Evolutionary conservation across 257 asterid species (phyloP).

Genomic region (Penstemon davidsonii): DNA sequence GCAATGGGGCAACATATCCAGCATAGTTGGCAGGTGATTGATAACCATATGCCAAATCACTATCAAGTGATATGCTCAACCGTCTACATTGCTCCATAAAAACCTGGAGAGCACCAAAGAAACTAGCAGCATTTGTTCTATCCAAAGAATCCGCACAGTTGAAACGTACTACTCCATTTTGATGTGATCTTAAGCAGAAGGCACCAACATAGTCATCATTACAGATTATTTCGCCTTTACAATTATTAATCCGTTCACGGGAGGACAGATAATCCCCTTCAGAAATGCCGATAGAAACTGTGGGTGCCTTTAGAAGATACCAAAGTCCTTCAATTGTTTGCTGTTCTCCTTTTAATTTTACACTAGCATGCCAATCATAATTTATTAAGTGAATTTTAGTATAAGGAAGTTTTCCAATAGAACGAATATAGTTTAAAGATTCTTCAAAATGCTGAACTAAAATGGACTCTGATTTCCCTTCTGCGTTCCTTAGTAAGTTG

Average conservation of each 20-base stretch:
- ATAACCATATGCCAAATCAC: slow-evolving; percentile 74
- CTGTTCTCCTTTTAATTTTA: slow-evolving; percentile 91
- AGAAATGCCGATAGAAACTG: slow-evolving; percentile 69
- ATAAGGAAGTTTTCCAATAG: slow-evolving; percentile 75
- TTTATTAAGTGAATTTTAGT: slow-evolving; percentile 87
- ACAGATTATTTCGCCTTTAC: slow-evolving; percentile 89
- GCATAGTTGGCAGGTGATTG: slow-evolving; percentile 62
- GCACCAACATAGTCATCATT: slow-evolving; percentile 84
- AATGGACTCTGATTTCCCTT: slow-evolving; percentile 92
- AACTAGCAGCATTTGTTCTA: slow-evolving; percentile 99
- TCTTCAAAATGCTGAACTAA: slow-evolving; percentile 96
- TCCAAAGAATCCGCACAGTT: slow-evolving; percentile 99
- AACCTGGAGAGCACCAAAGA: slow-evolving; percentile 95
- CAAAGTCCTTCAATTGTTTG: slow-evolving; percentile 97
- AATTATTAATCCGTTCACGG: slow-evolving; percentile 72
- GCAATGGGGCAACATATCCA: slow-evolving; percentile 92
- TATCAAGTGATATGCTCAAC: slow-evolving; percentile 94
- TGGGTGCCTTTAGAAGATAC: slow-evolving; percentile 94
- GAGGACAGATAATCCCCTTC: slow-evolving; percentile 95
- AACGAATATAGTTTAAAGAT: slow-evolving; percentile 71
- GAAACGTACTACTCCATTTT: slow-evolving; percentile 95
- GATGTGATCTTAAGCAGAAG: slow-evolving; percentile 96
- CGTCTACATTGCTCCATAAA: slow-evolving; percentile 96
- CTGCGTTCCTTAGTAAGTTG: slow-evolving; percentile 82
- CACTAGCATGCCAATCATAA: slow-evolving; percentile 99